These are phyloP conservation scores for Isabelozyma rhagii DNA, from an alignment of 805 yeast genomes.

Conservation along the genomic window DNA sequence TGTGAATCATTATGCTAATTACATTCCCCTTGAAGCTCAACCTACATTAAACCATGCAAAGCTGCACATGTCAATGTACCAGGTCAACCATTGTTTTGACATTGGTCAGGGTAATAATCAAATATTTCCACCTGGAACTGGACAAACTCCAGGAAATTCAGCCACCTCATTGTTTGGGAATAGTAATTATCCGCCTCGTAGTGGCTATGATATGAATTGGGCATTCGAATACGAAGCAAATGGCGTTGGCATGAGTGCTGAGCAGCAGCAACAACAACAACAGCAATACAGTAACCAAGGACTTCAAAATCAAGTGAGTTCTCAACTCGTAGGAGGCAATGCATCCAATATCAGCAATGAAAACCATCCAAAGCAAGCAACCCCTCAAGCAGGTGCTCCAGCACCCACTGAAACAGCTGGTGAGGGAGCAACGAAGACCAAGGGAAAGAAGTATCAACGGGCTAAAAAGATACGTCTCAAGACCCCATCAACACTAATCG, in stretches of 20 bases:
- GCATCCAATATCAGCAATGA: not conserved
- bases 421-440: conserved; percentile 5
- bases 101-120: not conserved
- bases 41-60: conserved; percentile 10
- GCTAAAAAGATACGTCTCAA: conserved; percentile 6
- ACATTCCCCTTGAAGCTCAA: conserved; percentile 18
- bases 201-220: not conserved
- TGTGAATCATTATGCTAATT: conserved; percentile 25
- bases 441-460: conserved; percentile 7
- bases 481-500: conserved; percentile 13
- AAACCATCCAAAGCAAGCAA: not conserved
- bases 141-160: not conserved
- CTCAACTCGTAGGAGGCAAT: not conserved
- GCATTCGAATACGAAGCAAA: not conserved
- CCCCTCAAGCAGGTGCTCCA: not conserved
- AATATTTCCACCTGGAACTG: not conserved
- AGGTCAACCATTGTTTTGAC: not conserved
- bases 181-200: not conserved
- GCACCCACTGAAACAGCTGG: conserved; percentile 2
- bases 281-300: conserved; percentile 4
- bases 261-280: conserved; percentile 4
- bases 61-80: conserved; percentile 2
- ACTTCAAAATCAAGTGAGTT: no score
- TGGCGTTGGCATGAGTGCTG: not conserved
- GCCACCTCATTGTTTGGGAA: not conserved